These are phyloP conservation scores for Strigomonas oncopelti DNA, from an alignment of 208 protist genomes.

Conservation along the genomic window DNA sequence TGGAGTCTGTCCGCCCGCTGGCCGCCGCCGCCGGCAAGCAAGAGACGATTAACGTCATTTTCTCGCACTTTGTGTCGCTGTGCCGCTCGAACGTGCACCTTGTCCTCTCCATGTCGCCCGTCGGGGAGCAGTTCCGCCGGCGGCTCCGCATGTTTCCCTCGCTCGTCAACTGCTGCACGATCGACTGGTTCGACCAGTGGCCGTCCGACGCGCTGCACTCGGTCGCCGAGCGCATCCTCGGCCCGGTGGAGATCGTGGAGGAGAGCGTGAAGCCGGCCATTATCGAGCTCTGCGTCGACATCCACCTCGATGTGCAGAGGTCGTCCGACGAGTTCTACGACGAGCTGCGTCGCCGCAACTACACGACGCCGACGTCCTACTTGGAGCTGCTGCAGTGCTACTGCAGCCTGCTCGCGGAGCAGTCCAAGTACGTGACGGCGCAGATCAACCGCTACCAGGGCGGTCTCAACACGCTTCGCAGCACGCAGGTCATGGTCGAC, in stretches of 20 bases:
- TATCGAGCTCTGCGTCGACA: slow-evolving; percentile 87
- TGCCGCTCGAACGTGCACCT: slow-evolving; percentile 96
- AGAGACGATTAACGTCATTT: slow-evolving; percentile 91
- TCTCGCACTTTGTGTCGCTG: slow-evolving; percentile 90
- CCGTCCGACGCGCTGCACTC: slow-evolving; percentile 89
- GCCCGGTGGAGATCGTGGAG: slow-evolving; percentile 40
- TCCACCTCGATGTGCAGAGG: slow-evolving; percentile 88
- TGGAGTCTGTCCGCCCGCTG: slow-evolving; percentile 83
- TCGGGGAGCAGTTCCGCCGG: slow-evolving; percentile 92
- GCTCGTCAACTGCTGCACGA: slow-evolving; percentile 97
- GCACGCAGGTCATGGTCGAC: slow-evolving; percentile 92
- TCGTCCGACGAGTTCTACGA: slow-evolving; percentile 90
- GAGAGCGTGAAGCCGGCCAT: slow-evolving; percentile 59
- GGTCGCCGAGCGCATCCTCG: slow-evolving; percentile 85
- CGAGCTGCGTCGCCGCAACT: slow-evolving; percentile 91
- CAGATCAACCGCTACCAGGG: slow-evolving; percentile 86
- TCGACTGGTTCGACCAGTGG: slow-evolving; percentile 98
- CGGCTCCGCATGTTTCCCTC: slow-evolving; percentile 97
- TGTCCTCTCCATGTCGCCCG: slow-evolving; percentile 95
- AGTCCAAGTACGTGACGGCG: slow-evolving; percentile 59
- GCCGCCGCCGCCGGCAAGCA: slow-evolving; percentile 88
- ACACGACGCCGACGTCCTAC: slow-evolving; percentile 96
- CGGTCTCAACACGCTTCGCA: slow-evolving; percentile 90
- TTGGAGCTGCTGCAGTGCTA: slow-evolving; percentile 93
- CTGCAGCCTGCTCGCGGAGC: slow-evolving; percentile 78